These are phyloP conservation scores for Fusarium caatingaense DNA, from an alignment of 2,329 filamentous ascomycete genomes.

Conservation along the genomic window DNA sequence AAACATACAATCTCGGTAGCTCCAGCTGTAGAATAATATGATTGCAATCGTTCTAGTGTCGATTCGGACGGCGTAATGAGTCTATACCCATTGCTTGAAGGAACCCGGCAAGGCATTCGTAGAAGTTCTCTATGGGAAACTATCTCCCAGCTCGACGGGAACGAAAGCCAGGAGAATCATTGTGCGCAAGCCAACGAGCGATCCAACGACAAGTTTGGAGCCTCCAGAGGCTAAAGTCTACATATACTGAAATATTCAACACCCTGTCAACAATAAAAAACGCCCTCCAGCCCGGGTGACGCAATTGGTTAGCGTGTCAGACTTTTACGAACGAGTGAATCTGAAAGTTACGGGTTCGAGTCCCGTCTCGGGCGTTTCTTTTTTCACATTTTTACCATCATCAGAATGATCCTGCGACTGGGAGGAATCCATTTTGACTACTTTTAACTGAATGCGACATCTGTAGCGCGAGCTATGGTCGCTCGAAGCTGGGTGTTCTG, in stretches of 20 bases:
- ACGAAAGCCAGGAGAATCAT: not conserved
- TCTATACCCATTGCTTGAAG: not conserved
- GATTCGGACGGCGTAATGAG: not conserved
- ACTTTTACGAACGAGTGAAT: conserved; percentile 25
- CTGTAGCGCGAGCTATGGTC: not conserved
- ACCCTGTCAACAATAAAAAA: not conserved
- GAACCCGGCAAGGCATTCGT: too few species aligned
- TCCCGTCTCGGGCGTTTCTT: not conserved
- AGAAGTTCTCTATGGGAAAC: too few species aligned
- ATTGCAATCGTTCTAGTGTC: not conserved
- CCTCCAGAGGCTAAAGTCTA: accelerated
- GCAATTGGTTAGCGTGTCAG: conserved; percentile 36
- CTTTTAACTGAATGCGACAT: not conserved
- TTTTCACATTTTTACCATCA: accelerated
- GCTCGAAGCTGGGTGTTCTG: not conserved
- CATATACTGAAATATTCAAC: not conserved
- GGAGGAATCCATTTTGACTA: accelerated
- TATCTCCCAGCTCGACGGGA: not conserved
- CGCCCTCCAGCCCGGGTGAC: conserved; percentile 13
- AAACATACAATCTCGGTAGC: too few species aligned
- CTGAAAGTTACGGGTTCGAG: conserved; percentile 24
- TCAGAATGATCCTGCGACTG: accelerated
- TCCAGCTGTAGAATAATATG: not conserved
- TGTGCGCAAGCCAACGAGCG: not conserved
- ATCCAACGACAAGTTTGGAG: not conserved